A percentile compares a stretch with the other conserved stretches of the same genome.
phyloP scores from a whole-genome alignment of 2,329 filamentous ascomycete species.

The Colletotrichum lentis region DNA sequence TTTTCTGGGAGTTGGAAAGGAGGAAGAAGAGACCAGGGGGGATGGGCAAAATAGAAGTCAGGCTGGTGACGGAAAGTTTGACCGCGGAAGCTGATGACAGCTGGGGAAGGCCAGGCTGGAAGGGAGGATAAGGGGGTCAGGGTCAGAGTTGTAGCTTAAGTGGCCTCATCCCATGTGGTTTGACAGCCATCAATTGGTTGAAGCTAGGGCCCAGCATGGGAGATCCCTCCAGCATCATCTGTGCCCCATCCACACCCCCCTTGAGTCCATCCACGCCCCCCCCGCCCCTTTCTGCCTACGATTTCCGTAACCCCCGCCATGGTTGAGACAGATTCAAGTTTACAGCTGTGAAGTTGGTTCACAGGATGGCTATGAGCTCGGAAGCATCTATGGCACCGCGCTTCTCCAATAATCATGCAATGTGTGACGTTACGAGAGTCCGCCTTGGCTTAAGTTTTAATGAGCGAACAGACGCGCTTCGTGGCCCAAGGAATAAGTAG shows the following conservation, averaged over 20 bases:
- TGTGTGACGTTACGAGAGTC: too few relatives aligned
- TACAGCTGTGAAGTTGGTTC: too few relatives aligned
- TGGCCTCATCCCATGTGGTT: conserved; percentile 47
- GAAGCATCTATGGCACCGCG: too few relatives aligned
- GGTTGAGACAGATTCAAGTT: background rate
- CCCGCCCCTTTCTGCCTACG: conserved; percentile 17
- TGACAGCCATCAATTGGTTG: conserved; percentile 33
- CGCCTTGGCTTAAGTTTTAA: too few relatives aligned
- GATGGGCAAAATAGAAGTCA: conserved; percentile 20
- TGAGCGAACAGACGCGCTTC: background rate
- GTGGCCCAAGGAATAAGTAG: too few relatives aligned
- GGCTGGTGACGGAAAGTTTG: conserved; percentile 35
- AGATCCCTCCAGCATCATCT: conserved; percentile 8
- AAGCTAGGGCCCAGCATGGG: conserved; percentile 29
- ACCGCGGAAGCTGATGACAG: conserved; percentile 37
- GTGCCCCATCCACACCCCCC: conserved; percentile 2
- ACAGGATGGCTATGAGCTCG: too few relatives aligned
- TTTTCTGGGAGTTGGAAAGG: conserved; percentile 21
- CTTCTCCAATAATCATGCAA: too few relatives aligned
- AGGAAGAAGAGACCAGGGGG: conserved; percentile 36
- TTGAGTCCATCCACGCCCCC: conserved; percentile 16
- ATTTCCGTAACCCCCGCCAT: conserved; percentile 20
- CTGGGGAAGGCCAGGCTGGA: conserved; percentile 36
- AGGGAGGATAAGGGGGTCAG: conserved; percentile 37
- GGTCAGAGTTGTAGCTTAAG: conserved; percentile 50